Percentiles rank a stretch among this genome's conserved stretches.
Conservation (phyloP, 495 filamentous ascomycete species). For the Acidiella bohemica region DNA sequence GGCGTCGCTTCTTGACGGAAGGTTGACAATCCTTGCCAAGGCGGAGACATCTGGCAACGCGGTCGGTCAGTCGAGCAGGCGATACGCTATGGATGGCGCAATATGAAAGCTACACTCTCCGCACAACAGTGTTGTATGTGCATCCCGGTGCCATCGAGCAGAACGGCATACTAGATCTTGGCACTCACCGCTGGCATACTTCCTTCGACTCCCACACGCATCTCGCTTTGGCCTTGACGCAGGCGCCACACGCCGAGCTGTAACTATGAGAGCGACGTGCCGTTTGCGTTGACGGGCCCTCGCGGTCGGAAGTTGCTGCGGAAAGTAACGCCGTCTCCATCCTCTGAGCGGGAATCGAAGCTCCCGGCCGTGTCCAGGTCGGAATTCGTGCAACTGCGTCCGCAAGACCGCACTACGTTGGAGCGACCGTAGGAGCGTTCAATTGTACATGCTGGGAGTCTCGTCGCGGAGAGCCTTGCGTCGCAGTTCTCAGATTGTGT, state of each 20-base stretch:
- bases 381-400: too few species aligned
- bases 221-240: slow-evolving; percentile 4
- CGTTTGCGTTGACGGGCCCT: not conserved
- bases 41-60: slow-evolving; percentile 3
- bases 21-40: slow-evolving; percentile 4
- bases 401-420: too few species aligned
- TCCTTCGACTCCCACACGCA: not conserved
- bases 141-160: not conserved
- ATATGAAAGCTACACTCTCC: not conserved
- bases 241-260: not conserved
- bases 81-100: not conserved
- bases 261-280: not conserved
- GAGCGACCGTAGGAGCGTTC: too few species aligned
- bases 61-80: too few species aligned
- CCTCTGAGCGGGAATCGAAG: too few species aligned
- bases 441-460: too few species aligned
- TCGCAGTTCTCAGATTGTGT: too few species aligned
- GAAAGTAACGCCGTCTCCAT: too few species aligned
- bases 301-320: not conserved
- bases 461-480: too few species aligned
- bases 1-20: slow-evolving; percentile 1
- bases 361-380: too few species aligned
- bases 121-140: not conserved
- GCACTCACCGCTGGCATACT: too few species aligned
- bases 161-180: too few species aligned